Base-by-base conservation (phyloP, 1,139 yeast genomes). In the Meyerozyma smithsonii region DNA sequence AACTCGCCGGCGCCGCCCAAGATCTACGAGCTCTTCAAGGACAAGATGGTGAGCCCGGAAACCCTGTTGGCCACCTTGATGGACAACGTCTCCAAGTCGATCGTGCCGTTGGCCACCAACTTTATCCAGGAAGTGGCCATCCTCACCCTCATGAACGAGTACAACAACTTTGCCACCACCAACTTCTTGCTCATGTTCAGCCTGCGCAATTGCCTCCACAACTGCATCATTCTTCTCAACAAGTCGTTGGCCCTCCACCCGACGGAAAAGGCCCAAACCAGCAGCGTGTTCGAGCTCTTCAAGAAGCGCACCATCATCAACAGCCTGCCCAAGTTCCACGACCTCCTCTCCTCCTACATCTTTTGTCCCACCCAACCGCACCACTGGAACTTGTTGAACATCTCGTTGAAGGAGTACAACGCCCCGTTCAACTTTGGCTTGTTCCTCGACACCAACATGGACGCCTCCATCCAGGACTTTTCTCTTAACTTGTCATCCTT, bases 201-300 rank as follows among this genome's bases (percentile, higher is more conserved):
- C 28, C 64, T 63, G 49, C 66, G 64, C 39, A 69, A 69, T 44
- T 59, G 62, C 26, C 56, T 74, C 28, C 79, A 74, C 46, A 73
- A 73, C 47, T 65, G 77, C 1, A 65, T 74, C 28, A 72, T 74
- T 23, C 54, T 72, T 35, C 62, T 72, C 21, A 72, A 72, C 46
- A 69, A 69, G 49, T 64, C 71, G 14, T 60, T 72, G 34, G 20
- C 34, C 6, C 21, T 30, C 32, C 34, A 30, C 15, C 34, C 34
- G n/a, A 15, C 28, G 25, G 21, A 23, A 7, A 18, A 16, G 12
- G 51, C 36, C 47, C 49, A 41, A 35, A 40, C 14, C 30, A 26
- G 35, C 37, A 44, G 52, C 30, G 46, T 64, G 19, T 60, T 68
- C 44, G 64, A 66, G 36, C 49, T 73, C 20, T 65, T 70, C 51